Evolutionary conservation across 1,284 basidiomycete species (phyloP).

Genomic region (Termitomyces sp.): DNA sequence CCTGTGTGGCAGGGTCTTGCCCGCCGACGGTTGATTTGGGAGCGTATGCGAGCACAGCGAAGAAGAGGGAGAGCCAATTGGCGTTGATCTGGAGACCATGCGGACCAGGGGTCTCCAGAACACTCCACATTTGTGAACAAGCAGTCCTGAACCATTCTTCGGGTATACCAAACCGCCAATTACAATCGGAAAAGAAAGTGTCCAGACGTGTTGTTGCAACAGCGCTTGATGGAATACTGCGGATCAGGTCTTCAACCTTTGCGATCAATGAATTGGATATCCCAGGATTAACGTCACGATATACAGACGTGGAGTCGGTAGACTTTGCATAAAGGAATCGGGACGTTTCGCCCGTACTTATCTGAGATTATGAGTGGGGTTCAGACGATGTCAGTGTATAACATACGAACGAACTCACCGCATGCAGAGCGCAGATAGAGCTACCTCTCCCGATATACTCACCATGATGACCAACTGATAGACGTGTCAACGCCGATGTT

Average conservation of each 20-base stretch:
- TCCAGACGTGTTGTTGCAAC: constrained; percentile 32
- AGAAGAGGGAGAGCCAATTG: constrained; percentile 46
- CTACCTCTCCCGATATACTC: constrained; percentile 38
- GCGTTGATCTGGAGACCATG: constrained; percentile 37
- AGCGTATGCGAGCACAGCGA: constrained; percentile 41
- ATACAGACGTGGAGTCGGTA: constrained; percentile 28
- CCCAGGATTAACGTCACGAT: constrained; percentile 20
- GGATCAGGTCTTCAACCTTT: constrained; percentile 34
- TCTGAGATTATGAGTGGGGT: constrained; percentile 19
- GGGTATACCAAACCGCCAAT: constrained; percentile 49
- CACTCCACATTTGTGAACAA: constrained; percentile 42
- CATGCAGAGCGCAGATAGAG: constrained; percentile 33
- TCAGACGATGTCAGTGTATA: neutral
- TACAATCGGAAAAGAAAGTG: constrained; percentile 40
- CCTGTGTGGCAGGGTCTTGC: constrained; percentile 15
- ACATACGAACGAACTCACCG: constrained; percentile 24
- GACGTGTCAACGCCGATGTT: constrained; percentile 27
- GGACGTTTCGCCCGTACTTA: constrained; percentile 27
- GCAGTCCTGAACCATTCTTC: constrained; percentile 41
- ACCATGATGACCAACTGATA: constrained; percentile 37
- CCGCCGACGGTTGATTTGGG: constrained; percentile 23
- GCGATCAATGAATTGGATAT: constrained; percentile 25
- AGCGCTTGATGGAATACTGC: constrained; percentile 34
- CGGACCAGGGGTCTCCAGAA: constrained; percentile 30
- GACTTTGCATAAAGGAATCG: constrained; percentile 35